These are phyloP conservation scores for Myxozyma vanderwaltii DNA, from an alignment of 805 yeast species.

Conservation along the genomic window DNA sequence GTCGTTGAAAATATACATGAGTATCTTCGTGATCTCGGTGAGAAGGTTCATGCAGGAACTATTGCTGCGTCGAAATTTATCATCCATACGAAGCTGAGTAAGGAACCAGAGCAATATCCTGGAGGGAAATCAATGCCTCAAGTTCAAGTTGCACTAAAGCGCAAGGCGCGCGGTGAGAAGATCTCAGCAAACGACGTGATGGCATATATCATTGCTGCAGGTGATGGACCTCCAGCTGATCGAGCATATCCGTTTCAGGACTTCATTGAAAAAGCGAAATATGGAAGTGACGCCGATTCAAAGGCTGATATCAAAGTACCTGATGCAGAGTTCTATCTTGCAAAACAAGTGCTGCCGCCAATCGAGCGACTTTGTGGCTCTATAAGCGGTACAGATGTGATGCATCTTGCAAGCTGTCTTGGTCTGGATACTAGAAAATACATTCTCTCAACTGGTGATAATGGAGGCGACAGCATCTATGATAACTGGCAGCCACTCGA, in stretches of 20 bases:
- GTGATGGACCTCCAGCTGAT: slow-evolving; percentile 60
- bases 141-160: slow-evolving; percentile 85
- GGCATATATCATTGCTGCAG: slow-evolving; percentile 64
- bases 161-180: slow-evolving; percentile 80
- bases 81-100: slow-evolving; percentile 85
- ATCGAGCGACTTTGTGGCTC: slow-evolving; percentile 82
- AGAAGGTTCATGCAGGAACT: slow-evolving; percentile 60
- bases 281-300: background rate
- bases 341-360: slow-evolving; percentile 87
- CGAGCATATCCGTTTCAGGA: slow-evolving; percentile 84
- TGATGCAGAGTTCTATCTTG: slow-evolving; percentile 78
- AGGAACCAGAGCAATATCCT: slow-evolving; percentile 84
- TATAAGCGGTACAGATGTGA: slow-evolving; percentile 82
- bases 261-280: slow-evolving; percentile 41
- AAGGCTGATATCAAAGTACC: slow-evolving; percentile 37
- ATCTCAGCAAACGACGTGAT: slow-evolving; percentile 88
- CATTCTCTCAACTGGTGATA: slow-evolving; percentile 48
- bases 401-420: slow-evolving; percentile 71
- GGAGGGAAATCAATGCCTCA: slow-evolving; percentile 77
- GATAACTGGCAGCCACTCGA: slow-evolving; percentile 66
- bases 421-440: slow-evolving; percentile 76
- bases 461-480: slow-evolving; percentile 34
- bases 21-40: slow-evolving; percentile 63
- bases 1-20: slow-evolving; percentile 72
- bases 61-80: slow-evolving; percentile 68